Base-by-base conservation (phyloP, 805 yeast species). In the Ogataea dorogensis region DNA sequence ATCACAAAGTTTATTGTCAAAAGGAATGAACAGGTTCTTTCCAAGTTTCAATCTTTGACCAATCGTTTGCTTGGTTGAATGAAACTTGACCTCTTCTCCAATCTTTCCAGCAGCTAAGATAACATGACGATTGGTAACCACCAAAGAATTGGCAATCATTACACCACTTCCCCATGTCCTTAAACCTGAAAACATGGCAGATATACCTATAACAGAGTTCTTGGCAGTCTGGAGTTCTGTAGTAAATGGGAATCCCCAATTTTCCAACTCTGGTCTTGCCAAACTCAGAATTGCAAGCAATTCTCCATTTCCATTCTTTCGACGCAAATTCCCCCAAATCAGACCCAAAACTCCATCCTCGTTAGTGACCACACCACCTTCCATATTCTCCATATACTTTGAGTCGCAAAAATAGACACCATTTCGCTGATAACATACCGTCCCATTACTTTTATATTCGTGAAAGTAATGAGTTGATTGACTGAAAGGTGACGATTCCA, bases 231-330 rank as follows among this genome's bases (percentile, higher is more conserved):
- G n/a, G 3, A 21, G 12, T 8, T 10, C 6, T 7, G 2, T 10
- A 10, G n/a, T 5, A 5, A 24, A 12, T 3, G 14, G 27, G 6
- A 40, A 7, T 17, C 27, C 17, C 7, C 14, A 23, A 10, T n/a
- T 5, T 23, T 5, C 17, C 5, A 31, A 15, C 12, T 17, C 23
- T 6, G 17, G 23, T 9, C 12, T 17, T 13, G 17, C n/a, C 23
- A 31, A 24, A 12, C 28, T 36, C 24, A 54, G 9, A 7, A 55
- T 36, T 5, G 46, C 33, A 43, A 63, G 39, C 32, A 71, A 46
- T 28, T 70, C 74, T 3, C 77, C 77, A 33, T 68, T 72, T 6
- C 75, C 75, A 40, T 68, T 63, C 21, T 38, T 35, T 40, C 67
- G 67, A 10, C 62, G 47, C 15, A 70, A 33, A 32, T 58, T 61